These are phyloP conservation scores for Tilletiaria anomala DNA, from an alignment of 1,284 basidiomycete genomes.

Conservation along the genomic window DNA sequence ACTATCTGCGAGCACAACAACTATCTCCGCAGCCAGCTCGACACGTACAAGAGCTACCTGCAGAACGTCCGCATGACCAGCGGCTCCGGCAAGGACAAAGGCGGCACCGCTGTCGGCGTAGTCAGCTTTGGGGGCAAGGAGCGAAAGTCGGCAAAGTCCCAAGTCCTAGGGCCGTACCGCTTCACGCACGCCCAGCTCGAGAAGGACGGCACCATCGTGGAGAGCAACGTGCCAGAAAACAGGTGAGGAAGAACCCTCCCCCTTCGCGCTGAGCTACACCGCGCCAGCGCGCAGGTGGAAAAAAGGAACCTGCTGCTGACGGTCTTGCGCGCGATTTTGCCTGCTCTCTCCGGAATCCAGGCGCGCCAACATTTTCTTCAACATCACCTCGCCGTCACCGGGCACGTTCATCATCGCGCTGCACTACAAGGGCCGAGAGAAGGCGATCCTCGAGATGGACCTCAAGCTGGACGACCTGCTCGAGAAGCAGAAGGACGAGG, in stretches of 20 bases:
- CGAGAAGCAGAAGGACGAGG: constrained; percentile 97
- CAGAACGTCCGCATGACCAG: constrained; percentile 83
- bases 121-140: constrained; percentile 92
- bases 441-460: constrained; percentile 99
- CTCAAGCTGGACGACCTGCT: constrained; percentile 95
- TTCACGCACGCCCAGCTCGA: constrained; percentile 96
- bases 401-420: constrained; percentile 97
- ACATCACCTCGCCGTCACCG: constrained; percentile 88
- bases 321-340: background rate
- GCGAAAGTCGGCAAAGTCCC: constrained; percentile 73
- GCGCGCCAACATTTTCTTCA: constrained; percentile 95
- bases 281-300: constrained; percentile 3
- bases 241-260: constrained; percentile 60
- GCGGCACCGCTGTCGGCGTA: constrained; percentile 74
- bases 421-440: constrained; percentile 97
- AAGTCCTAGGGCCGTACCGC: constrained; percentile 80
- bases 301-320: constrained; percentile 1
- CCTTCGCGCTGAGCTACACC: background rate
- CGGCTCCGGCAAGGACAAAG: constrained; percentile 40
- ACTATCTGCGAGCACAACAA: constrained; percentile 98
- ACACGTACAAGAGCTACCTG: constrained; percentile 98
- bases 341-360: constrained; percentile 42
- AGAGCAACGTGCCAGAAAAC: constrained; percentile 96
- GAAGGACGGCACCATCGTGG: constrained; percentile 98
- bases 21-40: constrained; percentile 85